These are phyloP conservation scores for Plasmodium yoelii DNA, from an alignment of 169 alveolate species.

Conservation along the genomic window DNA sequence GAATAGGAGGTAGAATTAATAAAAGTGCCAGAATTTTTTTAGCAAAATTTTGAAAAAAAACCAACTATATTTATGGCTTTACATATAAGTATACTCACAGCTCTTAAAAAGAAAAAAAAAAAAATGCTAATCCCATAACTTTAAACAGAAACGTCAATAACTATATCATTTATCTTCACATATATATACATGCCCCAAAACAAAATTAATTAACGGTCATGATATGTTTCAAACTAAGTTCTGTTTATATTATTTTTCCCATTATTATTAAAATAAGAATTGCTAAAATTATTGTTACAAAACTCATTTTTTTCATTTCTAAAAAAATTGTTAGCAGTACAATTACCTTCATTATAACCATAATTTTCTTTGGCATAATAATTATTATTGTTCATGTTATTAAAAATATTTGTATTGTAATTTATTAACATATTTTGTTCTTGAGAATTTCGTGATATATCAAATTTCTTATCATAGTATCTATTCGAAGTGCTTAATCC, in stretches of 20 bases:
- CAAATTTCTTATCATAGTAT: constrained; percentile 35
- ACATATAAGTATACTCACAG: no score
- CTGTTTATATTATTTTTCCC: constrained; percentile 21
- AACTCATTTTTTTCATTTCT: constrained; percentile 23
- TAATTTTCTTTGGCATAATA: not conserved
- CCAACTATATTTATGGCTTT: no score
- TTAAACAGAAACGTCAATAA: no score
- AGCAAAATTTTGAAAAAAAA: no score
- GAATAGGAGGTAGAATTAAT: no score
- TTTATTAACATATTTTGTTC: constrained; percentile 13
- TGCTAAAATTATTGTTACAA: constrained; percentile 24
- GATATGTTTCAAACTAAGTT: not conserved
- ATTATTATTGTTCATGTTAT: not conserved
- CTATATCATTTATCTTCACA: no score
- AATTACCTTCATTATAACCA: constrained; percentile 9
- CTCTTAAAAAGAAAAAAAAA: no score
- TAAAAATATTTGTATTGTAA: constrained; percentile 17
- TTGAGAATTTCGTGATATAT: constrained; percentile 2
- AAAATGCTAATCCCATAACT: no score
- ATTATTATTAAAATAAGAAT: constrained; percentile 18
- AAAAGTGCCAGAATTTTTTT: no score
- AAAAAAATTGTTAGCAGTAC: constrained; percentile 22
- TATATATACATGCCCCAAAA: no score
- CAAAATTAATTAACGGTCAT: no score
- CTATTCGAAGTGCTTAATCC: constrained; percentile 36